Evolutionary conservation across 202 grass and related monocot species (phyloP).

Genomic region (Cymbopogon flexuosus): DNA sequence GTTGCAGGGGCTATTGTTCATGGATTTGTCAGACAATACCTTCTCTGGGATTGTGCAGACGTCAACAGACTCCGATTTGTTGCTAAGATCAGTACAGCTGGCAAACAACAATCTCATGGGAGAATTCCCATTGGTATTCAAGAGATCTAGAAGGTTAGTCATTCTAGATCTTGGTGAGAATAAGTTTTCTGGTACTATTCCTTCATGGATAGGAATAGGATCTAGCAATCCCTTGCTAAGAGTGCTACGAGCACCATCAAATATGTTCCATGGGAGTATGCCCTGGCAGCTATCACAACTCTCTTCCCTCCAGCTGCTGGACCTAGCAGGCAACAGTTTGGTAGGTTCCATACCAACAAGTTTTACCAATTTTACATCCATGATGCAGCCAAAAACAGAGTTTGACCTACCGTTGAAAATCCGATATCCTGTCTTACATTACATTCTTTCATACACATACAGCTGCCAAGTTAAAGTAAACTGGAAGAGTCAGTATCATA

Average conservation of each 20-base stretch:
- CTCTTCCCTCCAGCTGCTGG: slow-evolving; percentile 29
- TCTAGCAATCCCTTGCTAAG: slow-evolving; percentile 17
- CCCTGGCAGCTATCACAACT: slow-evolving; percentile 18
- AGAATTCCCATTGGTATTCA: slow-evolving; percentile 24
- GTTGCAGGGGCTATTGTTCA: slow-evolving; percentile 6
- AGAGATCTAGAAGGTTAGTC: neutral
- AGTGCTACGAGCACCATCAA: slow-evolving; percentile 22
- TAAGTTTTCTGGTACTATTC: slow-evolving; percentile 20
- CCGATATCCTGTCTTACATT: neutral
- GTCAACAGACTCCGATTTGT: neutral
- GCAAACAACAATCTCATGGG: slow-evolving; percentile 24
- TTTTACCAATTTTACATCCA: slow-evolving; percentile 24
- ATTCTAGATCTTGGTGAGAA: slow-evolving; percentile 42
- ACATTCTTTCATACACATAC: no score
- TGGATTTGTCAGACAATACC: slow-evolving; percentile 45
- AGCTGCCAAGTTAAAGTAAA: no score
- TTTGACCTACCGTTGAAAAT: no score
- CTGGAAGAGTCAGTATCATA: neutral
- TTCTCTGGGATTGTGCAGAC: slow-evolving; percentile 30
- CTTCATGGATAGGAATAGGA: slow-evolving; percentile 39
- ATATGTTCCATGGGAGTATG: slow-evolving; percentile 34
- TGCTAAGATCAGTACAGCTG: slow-evolving; percentile 19
- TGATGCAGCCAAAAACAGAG: slow-evolving; percentile 5
- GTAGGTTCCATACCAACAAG: slow-evolving; percentile 24
- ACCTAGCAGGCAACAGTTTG: slow-evolving; percentile 32